Evolutionary conservation across 768 basidiomycete species (phyloP).

Genomic region (Chalciporus pseudorubinellus): DNA sequence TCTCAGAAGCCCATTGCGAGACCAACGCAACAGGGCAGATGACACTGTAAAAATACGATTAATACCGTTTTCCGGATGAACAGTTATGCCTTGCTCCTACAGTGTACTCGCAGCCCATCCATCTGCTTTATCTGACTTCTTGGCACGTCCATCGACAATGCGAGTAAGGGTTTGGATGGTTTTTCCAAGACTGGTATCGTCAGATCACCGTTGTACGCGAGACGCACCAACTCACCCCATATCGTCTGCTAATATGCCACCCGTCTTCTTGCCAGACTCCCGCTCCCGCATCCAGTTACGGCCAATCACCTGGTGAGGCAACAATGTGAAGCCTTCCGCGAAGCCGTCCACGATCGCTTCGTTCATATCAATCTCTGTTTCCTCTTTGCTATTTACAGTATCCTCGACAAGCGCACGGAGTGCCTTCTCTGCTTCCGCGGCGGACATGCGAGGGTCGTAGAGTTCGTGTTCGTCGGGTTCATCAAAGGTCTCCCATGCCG

Average conservation of each 20-base stretch:
- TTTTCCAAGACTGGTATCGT: constrained; percentile 64
- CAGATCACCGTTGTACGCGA: not conserved
- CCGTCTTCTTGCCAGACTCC: constrained; percentile 72
- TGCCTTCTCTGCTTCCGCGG: constrained; percentile 71
- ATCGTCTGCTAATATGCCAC: constrained; percentile 91
- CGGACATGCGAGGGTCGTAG: constrained; percentile 35
- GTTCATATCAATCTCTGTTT: constrained; percentile 49
- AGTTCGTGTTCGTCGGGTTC: constrained; percentile 23
- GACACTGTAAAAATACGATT: constrained; percentile 50
- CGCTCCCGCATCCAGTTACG: constrained; percentile 85
- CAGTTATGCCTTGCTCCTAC: constrained; percentile 40
- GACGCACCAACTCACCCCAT: constrained; percentile 60
- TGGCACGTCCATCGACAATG: constrained; percentile 79
- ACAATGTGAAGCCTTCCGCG: constrained; percentile 58
- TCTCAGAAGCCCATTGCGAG: constrained; percentile 88
- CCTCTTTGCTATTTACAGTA: constrained; percentile 53
- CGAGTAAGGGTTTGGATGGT: constrained; percentile 89
- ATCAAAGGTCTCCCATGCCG: constrained; percentile 33
- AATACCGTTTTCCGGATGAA: not conserved
- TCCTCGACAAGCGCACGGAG: constrained; percentile 74
- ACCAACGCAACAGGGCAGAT: constrained; percentile 86
- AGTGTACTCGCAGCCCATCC: constrained; percentile 73
- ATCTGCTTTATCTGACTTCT: constrained; percentile 63
- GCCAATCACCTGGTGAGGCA: constrained; percentile 88
- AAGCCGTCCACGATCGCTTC: constrained; percentile 80